Evolutionary conservation across 805 yeast species (phyloP), one percentile per base, ranked within the genome.

Genomic region (Blastobotrys robertii): DNA sequence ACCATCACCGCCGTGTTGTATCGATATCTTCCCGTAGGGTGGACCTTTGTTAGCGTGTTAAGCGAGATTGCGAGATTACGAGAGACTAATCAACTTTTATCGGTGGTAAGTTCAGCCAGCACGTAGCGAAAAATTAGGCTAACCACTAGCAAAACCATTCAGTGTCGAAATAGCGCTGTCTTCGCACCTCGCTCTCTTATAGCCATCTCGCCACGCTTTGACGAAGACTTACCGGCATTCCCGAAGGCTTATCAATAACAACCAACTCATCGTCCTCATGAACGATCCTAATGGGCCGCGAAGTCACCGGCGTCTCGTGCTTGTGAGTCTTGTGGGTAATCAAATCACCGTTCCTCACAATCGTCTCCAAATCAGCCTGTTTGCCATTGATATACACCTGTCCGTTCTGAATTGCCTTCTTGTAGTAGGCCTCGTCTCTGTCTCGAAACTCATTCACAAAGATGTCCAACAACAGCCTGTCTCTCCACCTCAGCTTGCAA

Each of bases 231-330:
- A 85, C 95, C 0, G 98, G 97, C 3, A 92, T 74, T 0, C 98
- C 97, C 3, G 94, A 76, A 0, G 99, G 98, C 52, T 92, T 92
- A 58, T 90, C 95, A 14, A 92, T 81, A 2, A 84, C 94, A 3
- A 90, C 69, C 15, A 86, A 60, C 40, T 82, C 75, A 10, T 83
- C 90, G 58, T 86, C 82, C 56, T 88, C 86, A 57, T 72, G 74
- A 0, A 88, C 85, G 30, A 84, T 78, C 42, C 73, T 72, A 41
- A 87, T 78, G 0, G 74, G 74, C 55, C 44, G 64, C 46, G 61
- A 67, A 31, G 42, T 81, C 62, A 88, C 92, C 0, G 94, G 77
- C 2, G 97, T 96, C 57, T 92, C 99, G 56, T 92, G 97, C 39
- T 94, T 74, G 58, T 87, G 97, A 39, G 83, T 71, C 42, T 84